These are phyloP conservation scores for Lolium perenne DNA, from an alignment of 176 grass and related monocot genomes.

Conservation along the genomic window DNA sequence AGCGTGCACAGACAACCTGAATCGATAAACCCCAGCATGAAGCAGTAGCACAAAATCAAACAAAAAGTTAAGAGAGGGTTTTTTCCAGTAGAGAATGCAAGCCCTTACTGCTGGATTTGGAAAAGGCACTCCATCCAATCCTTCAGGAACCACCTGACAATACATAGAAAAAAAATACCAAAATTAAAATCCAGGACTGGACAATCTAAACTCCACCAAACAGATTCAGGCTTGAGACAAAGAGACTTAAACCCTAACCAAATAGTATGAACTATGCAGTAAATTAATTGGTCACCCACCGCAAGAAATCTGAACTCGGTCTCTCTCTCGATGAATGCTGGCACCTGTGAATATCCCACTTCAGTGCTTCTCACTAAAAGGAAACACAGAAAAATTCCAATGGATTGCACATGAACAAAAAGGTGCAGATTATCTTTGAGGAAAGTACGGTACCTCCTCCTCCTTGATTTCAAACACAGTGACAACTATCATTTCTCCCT, in stretches of 20 bases:
- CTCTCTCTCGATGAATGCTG: slow-evolving; percentile 92
- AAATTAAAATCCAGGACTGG: slow-evolving; percentile 15
- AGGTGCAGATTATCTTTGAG: background rate
- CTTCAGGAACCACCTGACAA: slow-evolving; percentile 76
- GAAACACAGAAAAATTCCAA: background rate
- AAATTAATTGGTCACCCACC: slow-evolving; percentile 48
- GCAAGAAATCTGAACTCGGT: slow-evolving; percentile 89
- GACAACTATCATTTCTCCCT: slow-evolving; percentile 68
- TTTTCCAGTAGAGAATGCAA: slow-evolving; percentile 11
- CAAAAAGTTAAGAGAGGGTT: slow-evolving; percentile 20
- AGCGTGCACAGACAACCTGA: slow-evolving; percentile 88
- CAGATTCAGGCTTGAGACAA: background rate
- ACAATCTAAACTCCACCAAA: slow-evolving; percentile 22
- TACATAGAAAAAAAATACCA: background rate
- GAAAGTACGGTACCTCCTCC: slow-evolving; percentile 58
- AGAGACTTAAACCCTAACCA: slow-evolving; percentile 32
- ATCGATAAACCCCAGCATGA: slow-evolving; percentile 34
- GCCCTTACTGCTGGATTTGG: slow-evolving; percentile 73
- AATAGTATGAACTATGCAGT: background rate
- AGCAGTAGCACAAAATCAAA: slow-evolving; percentile 25
- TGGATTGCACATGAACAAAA: background rate
- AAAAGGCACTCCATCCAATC: slow-evolving; percentile 66
- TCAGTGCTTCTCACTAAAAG: slow-evolving; percentile 12
- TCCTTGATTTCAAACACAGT: slow-evolving; percentile 90
- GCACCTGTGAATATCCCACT: slow-evolving; percentile 56